phyloP scores from a whole-genome alignment of 2,329 filamentous ascomycete species.

The Ceratocystis diversiconidia region DNA sequence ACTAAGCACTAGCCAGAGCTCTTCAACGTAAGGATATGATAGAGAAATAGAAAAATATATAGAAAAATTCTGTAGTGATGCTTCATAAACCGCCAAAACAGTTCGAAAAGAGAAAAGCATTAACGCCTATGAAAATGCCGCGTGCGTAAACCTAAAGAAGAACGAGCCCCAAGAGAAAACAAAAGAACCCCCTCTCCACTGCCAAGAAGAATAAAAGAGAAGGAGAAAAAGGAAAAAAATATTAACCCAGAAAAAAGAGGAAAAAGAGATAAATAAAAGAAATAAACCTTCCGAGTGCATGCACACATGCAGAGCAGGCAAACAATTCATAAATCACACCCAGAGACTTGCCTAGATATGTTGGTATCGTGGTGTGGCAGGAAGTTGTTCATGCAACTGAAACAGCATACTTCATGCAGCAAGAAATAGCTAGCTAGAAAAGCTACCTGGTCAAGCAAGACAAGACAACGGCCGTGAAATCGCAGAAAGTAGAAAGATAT shows the following conservation, averaged over 20 bases:
- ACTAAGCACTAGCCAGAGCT: not conserved
- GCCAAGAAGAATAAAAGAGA: not conserved
- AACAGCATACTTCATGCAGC: not conserved
- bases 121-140: constrained; percentile 1
- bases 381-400: not conserved
- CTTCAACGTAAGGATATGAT: not conserved
- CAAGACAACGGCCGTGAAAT: not conserved
- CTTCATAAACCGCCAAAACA: not conserved
- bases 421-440: not conserved
- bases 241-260: not conserved
- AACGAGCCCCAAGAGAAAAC: not conserved
- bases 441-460: not conserved
- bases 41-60: not conserved
- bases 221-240: not conserved
- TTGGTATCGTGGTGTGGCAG: not conserved
- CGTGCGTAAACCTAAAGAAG: not conserved
- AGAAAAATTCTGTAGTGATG: not conserved
- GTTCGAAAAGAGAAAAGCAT: not conserved
- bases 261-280: not conserved
- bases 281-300: not conserved
- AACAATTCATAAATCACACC: not conserved
- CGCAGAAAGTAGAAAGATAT: not conserved
- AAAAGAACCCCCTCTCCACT: not conserved
- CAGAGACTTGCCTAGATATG: not conserved
- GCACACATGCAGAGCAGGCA: not conserved